Conservation (phyloP, 257 asterid species). For the Plectranthus barbatus region DNA sequence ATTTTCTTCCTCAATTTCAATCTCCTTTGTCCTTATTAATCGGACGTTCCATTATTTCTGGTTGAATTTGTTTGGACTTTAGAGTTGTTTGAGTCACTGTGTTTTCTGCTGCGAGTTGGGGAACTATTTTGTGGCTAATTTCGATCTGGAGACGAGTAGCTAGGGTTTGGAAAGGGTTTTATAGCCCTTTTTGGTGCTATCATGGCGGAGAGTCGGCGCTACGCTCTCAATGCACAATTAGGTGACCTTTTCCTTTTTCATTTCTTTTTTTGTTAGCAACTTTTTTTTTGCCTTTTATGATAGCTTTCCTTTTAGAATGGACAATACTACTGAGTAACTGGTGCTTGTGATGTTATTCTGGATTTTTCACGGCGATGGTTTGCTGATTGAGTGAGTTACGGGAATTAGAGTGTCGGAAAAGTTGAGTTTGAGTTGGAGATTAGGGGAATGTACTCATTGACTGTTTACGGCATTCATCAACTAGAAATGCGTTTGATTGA, state of each 20-base stretch:
- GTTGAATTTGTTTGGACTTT: background rate
- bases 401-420: too few relatives aligned
- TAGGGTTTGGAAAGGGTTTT: slow-evolving; percentile 1
- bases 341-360: background rate
- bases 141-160: slow-evolving; percentile 16
- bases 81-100: slow-evolving; percentile 8
- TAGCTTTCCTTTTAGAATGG: background rate
- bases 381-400: slow-evolving; percentile 1
- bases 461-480: background rate
- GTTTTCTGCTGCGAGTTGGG: slow-evolving; percentile 8
- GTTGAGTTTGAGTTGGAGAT: slow-evolving; percentile 11
- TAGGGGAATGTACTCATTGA: background rate
- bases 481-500: too few relatives aligned
- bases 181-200: slow-evolving; percentile 2
- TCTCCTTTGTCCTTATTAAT: background rate
- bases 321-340: background rate
- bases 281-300: background rate
- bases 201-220: slow-evolving; percentile 45
- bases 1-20: background rate
- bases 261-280: background rate
- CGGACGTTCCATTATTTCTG: background rate
- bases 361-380: background rate
- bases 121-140: background rate
- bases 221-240: slow-evolving; percentile 51
- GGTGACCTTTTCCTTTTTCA: slow-evolving; percentile 19